These are phyloP conservation scores for Paspalum notatum DNA, from an alignment of 176 grass and related monocot genomes.

Conservation along the genomic window DNA sequence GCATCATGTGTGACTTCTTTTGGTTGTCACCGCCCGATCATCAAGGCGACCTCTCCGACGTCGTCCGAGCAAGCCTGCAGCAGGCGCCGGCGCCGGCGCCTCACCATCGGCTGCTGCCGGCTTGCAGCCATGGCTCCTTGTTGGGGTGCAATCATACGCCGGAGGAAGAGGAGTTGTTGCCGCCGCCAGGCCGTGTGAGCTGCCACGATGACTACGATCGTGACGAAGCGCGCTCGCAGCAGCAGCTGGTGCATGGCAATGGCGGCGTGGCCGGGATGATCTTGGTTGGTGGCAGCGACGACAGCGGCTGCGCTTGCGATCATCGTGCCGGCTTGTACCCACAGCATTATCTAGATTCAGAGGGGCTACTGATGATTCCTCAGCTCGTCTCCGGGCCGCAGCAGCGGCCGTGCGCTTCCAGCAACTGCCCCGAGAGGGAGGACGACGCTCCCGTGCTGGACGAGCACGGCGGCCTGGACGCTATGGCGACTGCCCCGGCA, in stretches of 20 bases:
- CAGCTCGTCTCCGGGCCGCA: not conserved
- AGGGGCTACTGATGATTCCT: not conserved
- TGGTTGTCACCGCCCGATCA: slow-evolving; percentile 65
- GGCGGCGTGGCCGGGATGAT: not conserved
- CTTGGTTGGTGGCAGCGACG: not conserved
- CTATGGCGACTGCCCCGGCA: slow-evolving; percentile 6
- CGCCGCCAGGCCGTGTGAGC: not conserved
- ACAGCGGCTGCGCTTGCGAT: not conserved
- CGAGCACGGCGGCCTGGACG: slow-evolving; percentile 17
- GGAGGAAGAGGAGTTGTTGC: not conserved
- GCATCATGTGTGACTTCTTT: slow-evolving; percentile 82
- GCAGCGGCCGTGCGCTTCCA: not conserved
- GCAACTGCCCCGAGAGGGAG: not conserved
- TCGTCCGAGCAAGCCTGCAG: slow-evolving; percentile 56
- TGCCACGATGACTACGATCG: not conserved
- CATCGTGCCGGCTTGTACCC: not conserved
- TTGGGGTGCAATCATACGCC: not conserved
- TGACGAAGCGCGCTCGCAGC: not conserved
- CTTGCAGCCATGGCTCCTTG: not conserved
- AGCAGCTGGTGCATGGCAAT: not conserved
- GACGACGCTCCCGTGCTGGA: slow-evolving; percentile 23
- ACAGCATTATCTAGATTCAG: not conserved
- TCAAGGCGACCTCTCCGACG: slow-evolving; percentile 74
- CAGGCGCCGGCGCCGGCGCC: not conserved
- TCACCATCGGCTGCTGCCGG: not conserved